Evolutionary conservation across 805 yeast species (phyloP), one percentile per base, ranked within the genome.

Genomic region (Metschnikowia lachancei): DNA sequence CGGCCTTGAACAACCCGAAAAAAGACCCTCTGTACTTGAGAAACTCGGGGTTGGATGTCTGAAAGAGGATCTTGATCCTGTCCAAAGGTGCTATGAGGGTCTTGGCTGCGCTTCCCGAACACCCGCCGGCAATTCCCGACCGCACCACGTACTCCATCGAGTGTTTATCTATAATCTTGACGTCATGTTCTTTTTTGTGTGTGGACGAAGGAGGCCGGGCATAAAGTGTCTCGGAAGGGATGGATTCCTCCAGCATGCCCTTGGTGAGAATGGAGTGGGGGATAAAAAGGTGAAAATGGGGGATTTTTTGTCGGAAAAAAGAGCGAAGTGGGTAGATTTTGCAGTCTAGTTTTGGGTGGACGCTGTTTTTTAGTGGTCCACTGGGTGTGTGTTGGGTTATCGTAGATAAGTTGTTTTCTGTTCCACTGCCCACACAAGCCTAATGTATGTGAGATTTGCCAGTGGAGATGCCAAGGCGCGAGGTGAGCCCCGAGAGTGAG

Each of bases 31-130:
- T 74, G 62, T 80, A 89, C 62, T 85, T 79, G 33, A 78, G 67
- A 58, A 87, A 94, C 51, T 85, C 92, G 0, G 98, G 97, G 60
- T 92, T 90, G 16, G 92, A 81, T 1, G 99, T 94, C 67, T 94
- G 99, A 66, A 94, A 94, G 39, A 94, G 70, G 60, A 94, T 94
- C 69, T 94, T 94, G 54, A 94, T 92, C 57, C 99, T 76, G 66
- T 94, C 99, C 47, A 94, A 66, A 1, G 99, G 99, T 0, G 99
- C 99, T 36, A 94, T 87, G 45, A 91, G 72, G 0, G 98, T 89
- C 61, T 94, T 94, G 2, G 97, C 98, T n/a, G 94, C 88, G 43
- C 90, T 82, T 1, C 99, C 99, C 0, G 98, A 97, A 3, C 87
- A 57, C 2, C 99, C 99, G 16, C 99, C 99, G 0, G 99, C 95